Evolutionary conservation across 2,329 filamentous ascomycete species (phyloP), one percentile per base, ranked within the genome.

Genomic region (Phoma sp.): DNA sequence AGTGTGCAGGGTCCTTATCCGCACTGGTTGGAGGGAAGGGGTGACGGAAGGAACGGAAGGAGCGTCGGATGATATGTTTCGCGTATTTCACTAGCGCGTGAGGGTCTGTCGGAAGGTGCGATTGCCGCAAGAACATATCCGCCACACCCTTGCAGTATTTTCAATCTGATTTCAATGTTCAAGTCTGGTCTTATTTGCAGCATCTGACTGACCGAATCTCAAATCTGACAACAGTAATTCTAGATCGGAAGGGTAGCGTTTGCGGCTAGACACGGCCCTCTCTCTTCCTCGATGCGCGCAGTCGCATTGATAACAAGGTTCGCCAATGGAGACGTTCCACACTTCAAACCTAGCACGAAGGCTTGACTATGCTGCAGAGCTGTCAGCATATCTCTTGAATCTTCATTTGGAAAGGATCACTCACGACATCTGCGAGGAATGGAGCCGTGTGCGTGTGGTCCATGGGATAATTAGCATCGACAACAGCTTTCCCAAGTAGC

Each of bases 381-480:
- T 25, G 35, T 59, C 14, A 58, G 47, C 10, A 6, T 14, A 18
- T 22, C 27, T 2, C 9, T 30, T 25, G 7, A 22, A 32, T 7
- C 25, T 10, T 14, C n/a, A 27, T 11, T 6, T 8, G 4, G 2
- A 7, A 4, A 22, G 7, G 24, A 14, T 13, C 14, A n/a, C 37
- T 42, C 6, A 48, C 51, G 23, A 67, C 52, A 38, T 66, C 61
- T 3, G 64, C 64, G 8, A 65, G 48, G 27, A 62, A 61, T 3
- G 64, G 64, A n/a, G 55, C 55, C 0, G 62, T 62, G 43, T 67
- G 64, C n/a, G 64, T 67, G n/a, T 66, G 54, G 32, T 66, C 64
- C 58, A 63, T 65, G 4, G 58, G 64, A 36, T 67, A 67, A 14
- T 58, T 59, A 1, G 59, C 54, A 37, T 67, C 42, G 1, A 69